phyloP scores from a whole-genome alignment of 2,329 filamentous ascomycete genomes.

The Bimuria novae-zelandiae region DNA sequence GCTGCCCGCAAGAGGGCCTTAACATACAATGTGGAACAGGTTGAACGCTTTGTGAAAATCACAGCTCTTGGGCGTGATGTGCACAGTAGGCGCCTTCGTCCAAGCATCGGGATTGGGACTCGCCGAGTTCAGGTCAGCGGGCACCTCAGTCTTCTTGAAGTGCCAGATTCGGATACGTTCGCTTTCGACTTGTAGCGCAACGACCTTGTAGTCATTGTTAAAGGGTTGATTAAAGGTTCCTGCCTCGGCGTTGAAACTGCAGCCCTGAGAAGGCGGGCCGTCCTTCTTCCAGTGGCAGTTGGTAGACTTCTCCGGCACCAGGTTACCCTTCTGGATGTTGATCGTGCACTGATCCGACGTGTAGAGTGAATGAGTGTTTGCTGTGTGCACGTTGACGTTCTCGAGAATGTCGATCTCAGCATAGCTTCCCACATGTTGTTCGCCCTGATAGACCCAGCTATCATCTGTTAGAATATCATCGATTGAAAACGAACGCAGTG shows the following conservation, averaged over 20 bases:
- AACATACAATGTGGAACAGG: background rate
- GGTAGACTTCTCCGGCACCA: background rate
- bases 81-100: constrained; percentile 2
- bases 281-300: background rate
- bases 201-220: background rate
- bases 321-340: background rate
- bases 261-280: background rate
- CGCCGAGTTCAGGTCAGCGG: background rate
- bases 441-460: constrained; percentile 40
- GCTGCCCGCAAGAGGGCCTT: background rate
- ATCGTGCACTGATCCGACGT: constrained; percentile 6
- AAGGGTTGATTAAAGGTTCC: constrained; percentile 4
- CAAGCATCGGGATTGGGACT: constrained; percentile 2
- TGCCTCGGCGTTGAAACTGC: background rate
- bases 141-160: constrained; percentile 2
- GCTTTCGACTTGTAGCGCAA: background rate
- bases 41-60: background rate
- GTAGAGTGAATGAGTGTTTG: constrained; percentile 6
- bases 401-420: constrained; percentile 14
- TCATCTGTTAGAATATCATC: constrained; percentile 2
- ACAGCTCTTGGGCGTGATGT: constrained; percentile 6
- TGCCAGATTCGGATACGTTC: constrained; percentile 1
- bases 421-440: constrained; percentile 32
- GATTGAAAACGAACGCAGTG: no score
- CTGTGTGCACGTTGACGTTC: constrained; percentile 3